Percentiles rank a stretch among this genome's conserved stretches.
Evolutionary conservation across 345 rosid species (phyloP).

Genomic region (Noccaea caerulescens): DNA sequence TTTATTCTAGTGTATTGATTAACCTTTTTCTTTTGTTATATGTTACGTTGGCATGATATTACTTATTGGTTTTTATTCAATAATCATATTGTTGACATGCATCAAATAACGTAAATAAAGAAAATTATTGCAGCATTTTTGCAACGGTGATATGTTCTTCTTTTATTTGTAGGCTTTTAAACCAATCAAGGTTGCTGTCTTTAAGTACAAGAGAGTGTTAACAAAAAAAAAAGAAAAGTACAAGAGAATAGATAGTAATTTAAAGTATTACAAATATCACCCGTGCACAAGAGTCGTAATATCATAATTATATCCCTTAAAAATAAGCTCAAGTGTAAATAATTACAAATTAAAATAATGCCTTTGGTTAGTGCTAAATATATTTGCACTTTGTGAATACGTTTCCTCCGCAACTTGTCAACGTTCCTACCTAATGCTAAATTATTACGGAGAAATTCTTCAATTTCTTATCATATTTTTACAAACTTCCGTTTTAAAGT

Average conservation of each 20-base stretch:
- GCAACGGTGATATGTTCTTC: constrained; percentile 35
- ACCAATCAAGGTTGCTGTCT: constrained; percentile 39
- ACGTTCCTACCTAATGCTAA: constrained; percentile 44
- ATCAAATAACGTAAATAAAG: constrained; percentile 23
- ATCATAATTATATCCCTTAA: constrained; percentile 22
- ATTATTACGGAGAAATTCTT: constrained; percentile 31
- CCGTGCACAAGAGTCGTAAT: constrained; percentile 42
- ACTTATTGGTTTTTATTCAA: constrained; percentile 15
- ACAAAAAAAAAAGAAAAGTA: not conserved
- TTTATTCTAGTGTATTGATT: constrained; percentile 35
- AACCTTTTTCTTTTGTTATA: constrained; percentile 21
- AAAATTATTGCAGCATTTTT: constrained; percentile 25
- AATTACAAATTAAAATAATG: constrained; percentile 30
- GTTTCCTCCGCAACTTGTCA: constrained; percentile 46
- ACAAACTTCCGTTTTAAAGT: constrained; percentile 15
- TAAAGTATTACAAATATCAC: constrained; percentile 28
- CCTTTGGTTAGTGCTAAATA: constrained; percentile 32
- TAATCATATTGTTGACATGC: constrained; percentile 39
- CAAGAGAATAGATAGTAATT: constrained; percentile 27
- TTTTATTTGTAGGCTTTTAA: constrained; percentile 30
- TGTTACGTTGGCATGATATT: constrained; percentile 40
- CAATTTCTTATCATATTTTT: constrained; percentile 15
- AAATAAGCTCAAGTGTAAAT: constrained; percentile 34
- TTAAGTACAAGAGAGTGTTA: constrained; percentile 36
- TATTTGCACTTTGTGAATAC: constrained; percentile 44